A percentile compares a stretch with the other conserved stretches of the same genome.
Evolutionary conservation across 2,329 filamentous ascomycete genomes (phyloP).

Genomic region (Trichophyton simii): DNA sequence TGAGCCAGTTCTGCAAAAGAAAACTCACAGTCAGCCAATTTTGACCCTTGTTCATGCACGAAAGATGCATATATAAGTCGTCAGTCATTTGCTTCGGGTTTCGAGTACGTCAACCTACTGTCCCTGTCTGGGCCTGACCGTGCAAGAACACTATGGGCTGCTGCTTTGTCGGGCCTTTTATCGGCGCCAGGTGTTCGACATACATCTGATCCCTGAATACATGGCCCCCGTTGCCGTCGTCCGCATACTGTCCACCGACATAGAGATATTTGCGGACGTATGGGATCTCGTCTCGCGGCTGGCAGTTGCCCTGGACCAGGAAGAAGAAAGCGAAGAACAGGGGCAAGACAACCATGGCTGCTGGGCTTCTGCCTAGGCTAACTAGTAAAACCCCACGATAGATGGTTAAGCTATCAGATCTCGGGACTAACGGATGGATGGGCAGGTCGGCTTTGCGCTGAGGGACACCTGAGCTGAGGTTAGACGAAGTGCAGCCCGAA

Average conservation of each 20-base stretch:
- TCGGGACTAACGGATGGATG: too few species aligned
- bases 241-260: conserved; percentile 15
- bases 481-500: not conserved
- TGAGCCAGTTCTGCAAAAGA: conserved; percentile 26
- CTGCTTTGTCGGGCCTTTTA: conserved; percentile 5
- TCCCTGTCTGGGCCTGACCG: conserved; percentile 16
- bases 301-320: not conserved
- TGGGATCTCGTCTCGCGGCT: not conserved
- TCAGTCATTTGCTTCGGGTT: too few species aligned
- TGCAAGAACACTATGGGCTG: conserved; percentile 17
- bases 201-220: conserved; percentile 18
- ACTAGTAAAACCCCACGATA: not conserved
- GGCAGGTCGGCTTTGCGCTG: not conserved
- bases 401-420: not conserved
- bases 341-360: not conserved
- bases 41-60: too few species aligned
- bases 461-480: not conserved
- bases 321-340: not conserved
- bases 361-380: not conserved
- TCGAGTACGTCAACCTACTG: conserved; percentile 9
- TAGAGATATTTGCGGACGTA: conserved; percentile 16
- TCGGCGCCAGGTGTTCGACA: conserved; percentile 18
- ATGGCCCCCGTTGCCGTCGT: conserved; percentile 16
- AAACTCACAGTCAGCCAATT: not conserved
- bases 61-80: too few species aligned